Conservation (phyloP, 2,329 filamentous ascomycete species). For the Colletotrichum sp. region DNA sequence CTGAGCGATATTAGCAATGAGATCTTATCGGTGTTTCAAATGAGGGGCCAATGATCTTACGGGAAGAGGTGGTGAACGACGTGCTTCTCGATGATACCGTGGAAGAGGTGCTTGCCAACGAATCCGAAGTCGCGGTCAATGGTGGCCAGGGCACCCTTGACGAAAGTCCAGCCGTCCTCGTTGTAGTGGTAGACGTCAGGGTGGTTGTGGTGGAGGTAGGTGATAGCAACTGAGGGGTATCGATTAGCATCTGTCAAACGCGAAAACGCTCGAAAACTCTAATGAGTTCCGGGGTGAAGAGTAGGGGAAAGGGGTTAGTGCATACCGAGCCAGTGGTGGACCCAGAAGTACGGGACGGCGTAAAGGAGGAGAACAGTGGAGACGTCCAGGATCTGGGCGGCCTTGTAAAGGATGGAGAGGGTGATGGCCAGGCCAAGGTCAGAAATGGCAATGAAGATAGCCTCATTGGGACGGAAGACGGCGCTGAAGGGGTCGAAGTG, state of each 20-base stretch:
- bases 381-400: slow-evolving; percentile 57
- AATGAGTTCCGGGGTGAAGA: background rate
- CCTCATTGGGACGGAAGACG: slow-evolving; percentile 65
- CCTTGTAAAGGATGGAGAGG: slow-evolving; percentile 54
- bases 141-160: slow-evolving; percentile 64
- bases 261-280: background rate
- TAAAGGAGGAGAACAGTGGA: slow-evolving; percentile 65
- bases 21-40: background rate
- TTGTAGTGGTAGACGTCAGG: slow-evolving; percentile 57
- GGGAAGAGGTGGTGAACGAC: slow-evolving; percentile 68
- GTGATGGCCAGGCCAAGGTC: slow-evolving; percentile 64
- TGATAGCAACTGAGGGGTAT: slow-evolving; percentile 66
- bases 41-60: slow-evolving; percentile 32
- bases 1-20: slow-evolving; percentile 25
- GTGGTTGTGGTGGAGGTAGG: slow-evolving; percentile 77
- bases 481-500: slow-evolving; percentile 68
- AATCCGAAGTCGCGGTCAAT: slow-evolving; percentile 69
- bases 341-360: slow-evolving; percentile 70
- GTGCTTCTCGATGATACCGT: slow-evolving; percentile 65
- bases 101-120: slow-evolving; percentile 66
- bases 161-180: slow-evolving; percentile 63
- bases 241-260: background rate
- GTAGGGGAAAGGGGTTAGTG: slow-evolving; percentile 9
- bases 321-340: slow-evolving; percentile 73
- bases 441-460: slow-evolving; percentile 59